phyloP scores from a whole-genome alignment of 1,284 basidiomycete genomes.

The Cutaneotrichosporon sp. region DNA sequence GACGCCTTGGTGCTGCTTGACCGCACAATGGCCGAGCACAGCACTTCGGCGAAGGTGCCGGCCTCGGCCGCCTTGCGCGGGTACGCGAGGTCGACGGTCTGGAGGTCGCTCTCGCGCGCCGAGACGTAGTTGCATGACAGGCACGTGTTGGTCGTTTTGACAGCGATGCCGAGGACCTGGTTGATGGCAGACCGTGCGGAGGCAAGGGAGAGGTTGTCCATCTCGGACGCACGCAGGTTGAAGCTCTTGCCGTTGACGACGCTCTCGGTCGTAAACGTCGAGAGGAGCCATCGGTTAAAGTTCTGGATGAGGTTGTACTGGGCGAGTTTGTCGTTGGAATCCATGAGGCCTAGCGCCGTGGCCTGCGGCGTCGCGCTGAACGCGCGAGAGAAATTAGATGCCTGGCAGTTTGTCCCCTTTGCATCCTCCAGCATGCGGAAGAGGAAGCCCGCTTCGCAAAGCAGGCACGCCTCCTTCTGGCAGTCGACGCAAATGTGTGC shows the following conservation, averaged over 20 bases:
- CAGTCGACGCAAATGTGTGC: slow-evolving; percentile 88
- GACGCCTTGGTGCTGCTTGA: slow-evolving; percentile 80
- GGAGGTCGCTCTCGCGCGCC: slow-evolving; percentile 71
- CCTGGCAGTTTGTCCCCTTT: slow-evolving; percentile 88
- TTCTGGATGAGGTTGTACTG: slow-evolving; percentile 89
- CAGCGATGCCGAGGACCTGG: slow-evolving; percentile 74
- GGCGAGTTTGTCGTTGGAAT: slow-evolving; percentile 75
- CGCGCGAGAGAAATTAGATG: slow-evolving; percentile 93
- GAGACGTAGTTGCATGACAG: slow-evolving; percentile 68
- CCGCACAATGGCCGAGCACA: slow-evolving; percentile 74
- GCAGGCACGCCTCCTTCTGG: slow-evolving; percentile 80
- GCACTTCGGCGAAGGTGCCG: slow-evolving; percentile 63
- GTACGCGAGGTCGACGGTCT: slow-evolving; percentile 85
- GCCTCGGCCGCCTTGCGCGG: slow-evolving; percentile 19
- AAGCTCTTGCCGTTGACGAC: slow-evolving; percentile 41
- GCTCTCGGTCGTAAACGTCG: slow-evolving; percentile 45
- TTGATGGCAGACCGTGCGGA: slow-evolving; percentile 63
- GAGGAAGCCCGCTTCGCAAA: slow-evolving; percentile 95
- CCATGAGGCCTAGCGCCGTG: slow-evolving; percentile 83
- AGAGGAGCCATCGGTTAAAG: slow-evolving; percentile 88
- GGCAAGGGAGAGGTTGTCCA: slow-evolving; percentile 19
- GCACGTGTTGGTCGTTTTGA: slow-evolving; percentile 73
- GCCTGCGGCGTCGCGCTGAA: slow-evolving; percentile 75
- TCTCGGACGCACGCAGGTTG: slow-evolving; percentile 23
- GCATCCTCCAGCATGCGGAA: slow-evolving; percentile 96